phyloP scores from a whole-genome alignment of 345 rosid species.

The Erodium maritimum region DNA sequence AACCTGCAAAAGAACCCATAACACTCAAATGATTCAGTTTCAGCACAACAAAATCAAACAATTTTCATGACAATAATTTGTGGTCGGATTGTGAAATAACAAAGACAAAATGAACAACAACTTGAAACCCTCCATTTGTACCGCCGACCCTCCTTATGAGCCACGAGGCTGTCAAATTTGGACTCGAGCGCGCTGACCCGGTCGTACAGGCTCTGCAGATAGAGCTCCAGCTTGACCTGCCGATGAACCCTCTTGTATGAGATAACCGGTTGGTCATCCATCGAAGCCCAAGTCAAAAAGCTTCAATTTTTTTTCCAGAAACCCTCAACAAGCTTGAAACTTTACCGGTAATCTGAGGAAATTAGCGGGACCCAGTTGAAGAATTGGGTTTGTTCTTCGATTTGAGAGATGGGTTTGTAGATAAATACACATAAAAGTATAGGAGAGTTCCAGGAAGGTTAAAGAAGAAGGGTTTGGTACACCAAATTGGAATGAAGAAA shows the following conservation, averaged over 20 bases:
- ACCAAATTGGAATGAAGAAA: neutral
- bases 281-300: constrained; percentile 11
- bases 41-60: no score
- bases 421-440: neutral
- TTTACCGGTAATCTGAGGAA: constrained; percentile 1
- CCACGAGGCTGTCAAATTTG: constrained; percentile 41
- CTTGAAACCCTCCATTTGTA: constrained; percentile 57
- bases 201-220: constrained; percentile 39
- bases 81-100: no score
- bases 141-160: constrained; percentile 41
- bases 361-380: neutral
- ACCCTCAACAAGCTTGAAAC: constrained; percentile 1
- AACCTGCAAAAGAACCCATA: no score
- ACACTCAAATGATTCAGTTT: no score
- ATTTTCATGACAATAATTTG: no score
- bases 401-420: neutral
- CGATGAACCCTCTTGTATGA: constrained; percentile 39
- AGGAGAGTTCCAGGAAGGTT: neutral
- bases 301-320: neutral
- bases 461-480: neutral
- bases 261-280: constrained; percentile 34
- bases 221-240: constrained; percentile 24
- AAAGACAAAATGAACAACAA: no score
- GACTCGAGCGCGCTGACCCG: constrained; percentile 59
- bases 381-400: constrained; percentile 6